Percentiles rank a stretch among this genome's conserved stretches.
These are phyloP conservation scores for Raffaelea albimanens DNA, from an alignment of 2,329 filamentous ascomycete genomes.

Conservation along the genomic window DNA sequence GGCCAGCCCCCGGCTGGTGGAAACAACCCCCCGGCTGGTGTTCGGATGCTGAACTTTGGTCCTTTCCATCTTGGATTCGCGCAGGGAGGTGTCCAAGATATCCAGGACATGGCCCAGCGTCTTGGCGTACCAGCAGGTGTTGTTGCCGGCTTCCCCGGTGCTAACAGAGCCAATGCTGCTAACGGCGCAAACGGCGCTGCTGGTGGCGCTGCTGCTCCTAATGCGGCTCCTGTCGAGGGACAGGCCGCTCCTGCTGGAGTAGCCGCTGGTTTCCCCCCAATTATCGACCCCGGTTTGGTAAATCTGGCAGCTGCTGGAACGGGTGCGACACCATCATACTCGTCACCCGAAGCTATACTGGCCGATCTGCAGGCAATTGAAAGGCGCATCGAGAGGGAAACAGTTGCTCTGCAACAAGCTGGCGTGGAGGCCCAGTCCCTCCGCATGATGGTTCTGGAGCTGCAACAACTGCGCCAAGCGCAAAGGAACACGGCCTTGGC, in stretches of 20 bases:
- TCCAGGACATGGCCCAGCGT: slow-evolving; percentile 58
- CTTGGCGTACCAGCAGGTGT: slow-evolving; percentile 37
- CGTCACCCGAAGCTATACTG: slow-evolving; percentile 33
- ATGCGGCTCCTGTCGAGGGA: not conserved
- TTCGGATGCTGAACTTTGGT: slow-evolving; percentile 43
- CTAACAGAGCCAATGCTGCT: not conserved
- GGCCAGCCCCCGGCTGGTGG: slow-evolving; percentile 17
- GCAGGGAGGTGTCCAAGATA: slow-evolving; percentile 53
- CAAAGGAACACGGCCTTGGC: slow-evolving; percentile 18
- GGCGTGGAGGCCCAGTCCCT: slow-evolving; percentile 61
- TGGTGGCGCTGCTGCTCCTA: not conserved
- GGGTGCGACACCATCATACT: too few relatives aligned
- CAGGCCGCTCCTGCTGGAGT: slow-evolving; percentile 2
- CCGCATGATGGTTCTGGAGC: slow-evolving; percentile 57
- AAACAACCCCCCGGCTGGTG: slow-evolving; percentile 15
- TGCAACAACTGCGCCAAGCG: slow-evolving; percentile 52
- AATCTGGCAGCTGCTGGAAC: too few relatives aligned
- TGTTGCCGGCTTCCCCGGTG: not conserved
- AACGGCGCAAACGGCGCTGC: slow-evolving; percentile 4
- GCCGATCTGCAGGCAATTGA: slow-evolving; percentile 57
- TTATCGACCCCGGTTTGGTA: not conserved
- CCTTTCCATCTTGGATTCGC: slow-evolving; percentile 69
- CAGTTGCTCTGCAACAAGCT: slow-evolving; percentile 45
- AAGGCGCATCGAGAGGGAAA: slow-evolving; percentile 59
- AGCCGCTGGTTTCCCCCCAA: not conserved